phyloP scores from a whole-genome alignment of 106 monocot genomes.

The Ottelia alismoides region DNA sequence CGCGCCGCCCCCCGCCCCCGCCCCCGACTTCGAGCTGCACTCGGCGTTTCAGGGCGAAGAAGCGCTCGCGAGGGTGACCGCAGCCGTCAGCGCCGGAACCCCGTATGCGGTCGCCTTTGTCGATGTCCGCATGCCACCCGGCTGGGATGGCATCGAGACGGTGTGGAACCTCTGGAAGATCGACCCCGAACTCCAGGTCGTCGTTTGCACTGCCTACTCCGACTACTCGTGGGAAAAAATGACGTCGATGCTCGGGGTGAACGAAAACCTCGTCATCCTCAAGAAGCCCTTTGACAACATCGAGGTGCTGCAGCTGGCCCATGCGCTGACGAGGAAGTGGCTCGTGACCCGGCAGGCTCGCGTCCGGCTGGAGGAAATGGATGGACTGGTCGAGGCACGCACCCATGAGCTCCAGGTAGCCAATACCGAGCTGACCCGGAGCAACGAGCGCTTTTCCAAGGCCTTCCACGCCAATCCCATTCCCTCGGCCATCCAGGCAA shows the following conservation, averaged over 20 bases:
- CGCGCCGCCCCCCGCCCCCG: too few relatives aligned
- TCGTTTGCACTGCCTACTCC: background rate
- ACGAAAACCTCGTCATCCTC: background rate
- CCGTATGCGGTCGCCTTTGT: background rate
- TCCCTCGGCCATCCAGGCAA: too few relatives aligned
- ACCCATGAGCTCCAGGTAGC: too few relatives aligned
- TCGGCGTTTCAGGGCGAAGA: background rate
- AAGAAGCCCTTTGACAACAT: background rate
- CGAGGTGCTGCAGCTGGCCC: background rate
- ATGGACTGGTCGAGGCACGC: too few relatives aligned
- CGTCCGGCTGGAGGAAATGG: background rate
- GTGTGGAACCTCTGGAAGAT: background rate
- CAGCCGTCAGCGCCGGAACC: background rate
- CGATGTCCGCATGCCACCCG: background rate
- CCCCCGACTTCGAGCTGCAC: background rate
- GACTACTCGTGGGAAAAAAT: background rate
- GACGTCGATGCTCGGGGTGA: background rate
- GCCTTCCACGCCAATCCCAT: too few relatives aligned
- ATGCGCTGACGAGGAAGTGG: background rate
- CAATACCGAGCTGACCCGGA: too few relatives aligned
- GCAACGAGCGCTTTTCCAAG: too few relatives aligned
- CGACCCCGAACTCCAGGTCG: background rate
- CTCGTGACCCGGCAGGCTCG: too few relatives aligned
- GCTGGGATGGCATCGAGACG: background rate
- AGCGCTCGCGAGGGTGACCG: background rate